Percentiles rank a stretch among this genome's conserved stretches.
These are phyloP conservation scores for Cetradonia linearis DNA, from an alignment of 495 filamentous ascomycete genomes.

Conservation along the genomic window DNA sequence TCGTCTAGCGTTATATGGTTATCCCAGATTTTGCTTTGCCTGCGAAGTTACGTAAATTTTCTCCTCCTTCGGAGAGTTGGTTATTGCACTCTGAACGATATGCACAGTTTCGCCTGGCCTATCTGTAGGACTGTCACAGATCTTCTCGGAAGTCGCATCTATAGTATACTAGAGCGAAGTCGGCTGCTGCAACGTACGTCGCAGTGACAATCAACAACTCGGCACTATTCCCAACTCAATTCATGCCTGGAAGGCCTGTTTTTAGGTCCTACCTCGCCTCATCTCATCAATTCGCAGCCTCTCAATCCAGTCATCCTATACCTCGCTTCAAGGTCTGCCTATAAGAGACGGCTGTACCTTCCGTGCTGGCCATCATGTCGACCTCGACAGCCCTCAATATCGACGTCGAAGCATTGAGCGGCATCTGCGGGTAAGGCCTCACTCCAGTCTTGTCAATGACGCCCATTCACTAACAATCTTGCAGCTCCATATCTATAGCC, in stretches of 20 bases:
- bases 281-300: background rate
- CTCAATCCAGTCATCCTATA: background rate
- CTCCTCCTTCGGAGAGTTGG: too few relatives aligned
- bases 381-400: conserved; percentile 44
- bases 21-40: conserved; percentile 4
- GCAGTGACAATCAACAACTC: too few relatives aligned
- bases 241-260: too few relatives aligned
- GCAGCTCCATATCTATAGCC: conserved; percentile 83
- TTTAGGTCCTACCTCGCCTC: background rate
- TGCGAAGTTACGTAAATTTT: conserved; percentile 3
- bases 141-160: background rate
- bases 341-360: background rate
- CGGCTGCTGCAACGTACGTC: too few relatives aligned
- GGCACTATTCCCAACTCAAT: too few relatives aligned
- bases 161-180: too few relatives aligned
- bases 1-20: background rate
- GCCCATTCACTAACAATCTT: conserved; percentile 1
- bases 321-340: too few relatives aligned
- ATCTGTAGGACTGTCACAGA: too few relatives aligned
- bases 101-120: background rate
- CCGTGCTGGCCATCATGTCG: background rate
- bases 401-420: conserved; percentile 78
- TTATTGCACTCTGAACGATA: background rate
- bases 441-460: conserved; percentile 1
- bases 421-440: conserved; percentile 67